A percentile compares a stretch with the other conserved stretches of the same genome.
These are phyloP conservation scores for Penicillium herquei DNA, from an alignment of 495 filamentous ascomycete genomes.

Conservation along the genomic window DNA sequence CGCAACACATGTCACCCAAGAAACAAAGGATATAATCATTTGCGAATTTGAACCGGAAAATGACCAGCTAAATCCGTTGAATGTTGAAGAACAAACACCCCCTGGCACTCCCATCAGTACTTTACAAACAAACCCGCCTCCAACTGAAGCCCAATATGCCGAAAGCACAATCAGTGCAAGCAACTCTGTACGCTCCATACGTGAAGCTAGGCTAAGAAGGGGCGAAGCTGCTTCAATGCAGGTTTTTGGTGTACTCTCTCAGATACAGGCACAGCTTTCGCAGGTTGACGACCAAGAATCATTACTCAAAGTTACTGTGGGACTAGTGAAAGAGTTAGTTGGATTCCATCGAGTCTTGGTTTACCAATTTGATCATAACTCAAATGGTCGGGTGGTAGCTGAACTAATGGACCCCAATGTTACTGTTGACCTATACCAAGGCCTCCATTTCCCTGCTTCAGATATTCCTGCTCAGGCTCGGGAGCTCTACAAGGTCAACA, in stretches of 20 bases:
- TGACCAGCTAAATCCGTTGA: conserved; percentile 1
- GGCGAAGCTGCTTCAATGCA: conserved; percentile 9
- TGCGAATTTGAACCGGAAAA: conserved; percentile 6
- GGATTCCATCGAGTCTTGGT: conserved; percentile 91
- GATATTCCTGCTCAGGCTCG: conserved; percentile 82
- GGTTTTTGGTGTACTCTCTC: conserved; percentile 36
- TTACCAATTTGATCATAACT: conserved; percentile 79
- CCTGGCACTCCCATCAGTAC: not conserved
- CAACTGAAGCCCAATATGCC: not conserved
- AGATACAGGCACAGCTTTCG: conserved; percentile 58
- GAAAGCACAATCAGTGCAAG: conserved; percentile 5
- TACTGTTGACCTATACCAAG: conserved; percentile 81
- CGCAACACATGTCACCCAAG: conserved; percentile 2
- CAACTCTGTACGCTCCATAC: not conserved
- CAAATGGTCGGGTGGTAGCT: conserved; percentile 79
- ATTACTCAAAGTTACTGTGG: conserved; percentile 34
- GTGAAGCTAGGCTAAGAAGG: conserved; percentile 4
- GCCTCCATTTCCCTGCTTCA: conserved; percentile 80
- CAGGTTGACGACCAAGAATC: conserved; percentile 48
- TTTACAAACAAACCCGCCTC: not conserved
- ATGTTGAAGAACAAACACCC: not conserved
- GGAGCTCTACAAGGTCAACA: conserved; percentile 67
- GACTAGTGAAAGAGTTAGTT: conserved; percentile 64
- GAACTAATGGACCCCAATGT: conserved; percentile 77
- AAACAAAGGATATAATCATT: conserved; percentile 4